phyloP scores from a whole-genome alignment of 805 yeast species.

The Jamesozyma gamospora region DNA sequence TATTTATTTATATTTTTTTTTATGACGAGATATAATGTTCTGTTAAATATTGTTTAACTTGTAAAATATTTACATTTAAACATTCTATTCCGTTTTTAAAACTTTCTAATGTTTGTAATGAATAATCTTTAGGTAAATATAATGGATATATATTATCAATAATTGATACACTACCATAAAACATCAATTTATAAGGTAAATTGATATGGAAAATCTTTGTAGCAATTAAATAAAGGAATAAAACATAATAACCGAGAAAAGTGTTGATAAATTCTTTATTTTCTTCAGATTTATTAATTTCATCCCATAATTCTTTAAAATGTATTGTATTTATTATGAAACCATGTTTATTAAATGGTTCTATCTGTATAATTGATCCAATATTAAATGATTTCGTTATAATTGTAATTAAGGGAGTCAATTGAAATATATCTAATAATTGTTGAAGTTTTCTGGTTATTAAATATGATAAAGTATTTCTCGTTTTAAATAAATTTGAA shows the following conservation, averaged over 20 bases:
- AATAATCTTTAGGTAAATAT: conserved; percentile 12
- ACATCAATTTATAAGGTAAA: conserved; percentile 18
- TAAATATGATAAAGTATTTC: conserved; percentile 9
- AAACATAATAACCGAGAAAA: conserved; percentile 21
- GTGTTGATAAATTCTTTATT: conserved; percentile 12
- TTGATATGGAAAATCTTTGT: conserved; percentile 11
- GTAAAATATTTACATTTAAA: conserved; percentile 20
- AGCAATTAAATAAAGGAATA: conserved; percentile 18
- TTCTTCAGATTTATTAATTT: conserved; percentile 5
- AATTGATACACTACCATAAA: conserved; percentile 22
- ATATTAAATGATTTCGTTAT: background rate
- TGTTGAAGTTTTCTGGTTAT: conserved; percentile 14
- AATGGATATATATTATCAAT: conserved; percentile 16
- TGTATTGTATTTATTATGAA: conserved; percentile 1
- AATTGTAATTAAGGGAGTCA: background rate
- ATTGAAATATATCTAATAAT: conserved; percentile 8
- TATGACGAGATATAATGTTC: conserved; percentile 27
- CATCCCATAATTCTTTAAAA: conserved; percentile 4
- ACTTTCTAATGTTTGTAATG: conserved; percentile 7
- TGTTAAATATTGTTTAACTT: conserved; percentile 23
- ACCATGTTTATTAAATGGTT: background rate
- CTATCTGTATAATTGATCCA: background rate
- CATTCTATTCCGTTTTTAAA: conserved; percentile 13
- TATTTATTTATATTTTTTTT: background rate
- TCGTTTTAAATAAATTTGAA: conserved; percentile 15